These are phyloP conservation scores for Posidonia oceanica DNA, from an alignment of 116 monocot species.

Conservation along the genomic window DNA sequence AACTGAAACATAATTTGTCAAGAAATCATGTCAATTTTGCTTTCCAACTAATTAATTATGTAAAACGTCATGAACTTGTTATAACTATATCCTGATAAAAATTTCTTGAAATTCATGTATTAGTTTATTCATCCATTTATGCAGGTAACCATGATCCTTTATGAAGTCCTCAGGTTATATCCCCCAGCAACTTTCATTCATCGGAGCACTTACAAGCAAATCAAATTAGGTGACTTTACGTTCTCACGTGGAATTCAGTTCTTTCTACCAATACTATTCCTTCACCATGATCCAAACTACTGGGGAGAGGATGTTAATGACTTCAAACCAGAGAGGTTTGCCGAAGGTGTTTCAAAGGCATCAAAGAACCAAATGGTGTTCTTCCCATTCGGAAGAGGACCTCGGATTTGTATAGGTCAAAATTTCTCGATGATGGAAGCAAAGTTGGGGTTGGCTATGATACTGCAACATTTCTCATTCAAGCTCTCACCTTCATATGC, in stretches of 20 bases:
- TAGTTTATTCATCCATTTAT: neutral
- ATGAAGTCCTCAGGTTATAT: constrained; percentile 34
- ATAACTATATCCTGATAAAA: too few relatives aligned
- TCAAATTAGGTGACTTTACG: constrained; percentile 15
- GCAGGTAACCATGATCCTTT: constrained; percentile 31
- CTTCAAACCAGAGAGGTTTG: constrained; percentile 44
- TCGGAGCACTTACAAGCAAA: neutral
- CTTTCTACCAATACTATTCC: constrained; percentile 11
- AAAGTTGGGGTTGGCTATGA: constrained; percentile 26
- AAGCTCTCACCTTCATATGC: constrained; percentile 24
- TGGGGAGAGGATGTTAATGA: constrained; percentile 36
- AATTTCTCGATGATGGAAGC: constrained; percentile 39
- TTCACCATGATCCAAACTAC: constrained; percentile 26
- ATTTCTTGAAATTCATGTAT: too few relatives aligned
- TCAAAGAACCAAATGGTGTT: constrained; percentile 15
- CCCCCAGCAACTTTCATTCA: constrained; percentile 5
- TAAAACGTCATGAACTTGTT: too few relatives aligned
- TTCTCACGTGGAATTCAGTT: constrained; percentile 15
- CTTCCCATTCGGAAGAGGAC: constrained; percentile 48
- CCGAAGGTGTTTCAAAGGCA: constrained; percentile 30
- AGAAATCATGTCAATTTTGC: too few relatives aligned
- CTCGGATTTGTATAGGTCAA: constrained; percentile 28
- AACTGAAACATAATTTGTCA: too few relatives aligned
- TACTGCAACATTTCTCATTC: constrained; percentile 30
- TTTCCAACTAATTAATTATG: too few relatives aligned